Conservation (phyloP, 1,284 basidiomycete genomes). For the Entoloma clypeatum region DNA sequence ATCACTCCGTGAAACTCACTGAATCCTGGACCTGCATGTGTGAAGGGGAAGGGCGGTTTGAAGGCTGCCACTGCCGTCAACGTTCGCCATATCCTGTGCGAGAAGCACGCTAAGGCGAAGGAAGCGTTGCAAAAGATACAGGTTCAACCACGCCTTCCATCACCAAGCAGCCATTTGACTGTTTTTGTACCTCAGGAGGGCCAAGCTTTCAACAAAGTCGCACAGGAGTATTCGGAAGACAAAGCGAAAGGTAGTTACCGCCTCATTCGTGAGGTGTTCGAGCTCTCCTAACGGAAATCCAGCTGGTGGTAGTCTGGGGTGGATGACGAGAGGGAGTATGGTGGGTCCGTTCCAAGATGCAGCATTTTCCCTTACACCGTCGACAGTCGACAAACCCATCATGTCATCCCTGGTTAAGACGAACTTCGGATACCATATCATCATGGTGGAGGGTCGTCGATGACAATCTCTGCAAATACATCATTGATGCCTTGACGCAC, state of each 20-base stretch:
- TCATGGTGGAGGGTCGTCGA: constrained; percentile 81
- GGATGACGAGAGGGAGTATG: constrained; percentile 83
- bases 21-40: constrained; percentile 9
- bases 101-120: constrained; percentile 74
- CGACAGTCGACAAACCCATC: constrained; percentile 72
- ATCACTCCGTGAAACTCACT: background rate
- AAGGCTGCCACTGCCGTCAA: constrained; percentile 79
- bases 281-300: constrained; percentile 10
- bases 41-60: constrained; percentile 47
- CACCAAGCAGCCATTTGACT: constrained; percentile 7
- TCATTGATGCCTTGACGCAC: background rate
- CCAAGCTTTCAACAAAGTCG: constrained; percentile 78
- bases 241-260: constrained; percentile 70
- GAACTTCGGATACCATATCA: constrained; percentile 81
- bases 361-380: constrained; percentile 74
- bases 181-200: constrained; percentile 48
- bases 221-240: constrained; percentile 83
- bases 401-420: constrained; percentile 74
- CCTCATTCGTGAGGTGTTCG: background rate
- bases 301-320: constrained; percentile 82
- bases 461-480: constrained; percentile 28
- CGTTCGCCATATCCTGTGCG: constrained; percentile 82
- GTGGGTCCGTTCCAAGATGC: constrained; percentile 81
- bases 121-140: constrained; percentile 78
- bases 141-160: constrained; percentile 34